phyloP scores from a whole-genome alignment of 2,329 filamentous ascomycete species.

The Fusarium keratoplasticum region DNA sequence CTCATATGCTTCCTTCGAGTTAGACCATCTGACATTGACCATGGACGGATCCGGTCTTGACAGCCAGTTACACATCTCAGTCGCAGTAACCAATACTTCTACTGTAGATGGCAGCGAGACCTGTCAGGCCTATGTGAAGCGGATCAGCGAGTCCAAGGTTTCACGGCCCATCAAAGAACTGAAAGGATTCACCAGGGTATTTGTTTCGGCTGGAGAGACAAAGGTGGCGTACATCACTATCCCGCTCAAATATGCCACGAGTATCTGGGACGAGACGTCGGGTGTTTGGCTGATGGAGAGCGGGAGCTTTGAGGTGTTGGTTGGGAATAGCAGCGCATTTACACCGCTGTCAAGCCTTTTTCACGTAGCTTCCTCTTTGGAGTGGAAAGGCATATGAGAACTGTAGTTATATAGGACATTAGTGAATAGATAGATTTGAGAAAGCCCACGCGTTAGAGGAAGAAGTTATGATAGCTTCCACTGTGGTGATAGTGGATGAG shows the following conservation, averaged over 20 bases:
- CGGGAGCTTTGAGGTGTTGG: constrained; percentile 72
- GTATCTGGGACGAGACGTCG: constrained; percentile 77
- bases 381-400: neutral
- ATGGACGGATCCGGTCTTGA: constrained; percentile 38
- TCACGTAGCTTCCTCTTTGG: neutral
- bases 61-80: constrained; percentile 53
- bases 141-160: constrained; percentile 68
- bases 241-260: constrained; percentile 72
- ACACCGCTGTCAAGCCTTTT: neutral
- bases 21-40: constrained; percentile 58
- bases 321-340: constrained; percentile 65
- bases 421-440: neutral
- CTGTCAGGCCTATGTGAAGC: constrained; percentile 59
- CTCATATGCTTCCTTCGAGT: constrained; percentile 78
- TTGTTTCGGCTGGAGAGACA: constrained; percentile 68
- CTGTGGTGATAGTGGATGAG: neutral
- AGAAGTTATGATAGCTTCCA: neutral
- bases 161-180: constrained; percentile 71
- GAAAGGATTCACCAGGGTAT: constrained; percentile 74
- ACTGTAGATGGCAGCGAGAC: neutral
- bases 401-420: neutral
- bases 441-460: neutral
- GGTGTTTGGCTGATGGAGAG: constrained; percentile 74
- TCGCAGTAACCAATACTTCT: constrained; percentile 68
- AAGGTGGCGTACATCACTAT: constrained; percentile 67